phyloP scores from a whole-genome alignment of 495 filamentous ascomycete species.

The Penicillium atrosanguineum region DNA sequence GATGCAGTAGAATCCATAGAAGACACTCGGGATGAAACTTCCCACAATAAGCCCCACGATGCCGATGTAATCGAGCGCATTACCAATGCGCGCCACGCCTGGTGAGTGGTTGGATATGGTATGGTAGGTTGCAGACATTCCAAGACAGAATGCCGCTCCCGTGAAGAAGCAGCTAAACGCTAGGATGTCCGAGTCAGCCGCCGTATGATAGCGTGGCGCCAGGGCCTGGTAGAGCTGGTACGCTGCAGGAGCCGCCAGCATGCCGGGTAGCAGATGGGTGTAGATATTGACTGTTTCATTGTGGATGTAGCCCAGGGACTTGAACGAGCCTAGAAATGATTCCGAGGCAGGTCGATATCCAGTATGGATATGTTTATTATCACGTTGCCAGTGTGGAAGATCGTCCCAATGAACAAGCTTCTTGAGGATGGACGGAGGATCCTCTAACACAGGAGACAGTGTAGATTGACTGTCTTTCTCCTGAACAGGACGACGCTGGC shows the following conservation, averaged over 20 bases:
- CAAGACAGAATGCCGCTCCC: constrained; percentile 72
- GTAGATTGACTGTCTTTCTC: constrained; percentile 20
- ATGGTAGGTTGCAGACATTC: constrained; percentile 82
- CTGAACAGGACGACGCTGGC: constrained; percentile 36
- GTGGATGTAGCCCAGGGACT: constrained; percentile 72
- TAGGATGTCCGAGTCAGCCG: constrained; percentile 60
- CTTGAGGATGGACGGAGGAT: constrained; percentile 30
- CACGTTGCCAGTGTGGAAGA: constrained; percentile 66
- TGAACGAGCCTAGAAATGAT: constrained; percentile 62
- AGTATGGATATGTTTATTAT: constrained; percentile 72
- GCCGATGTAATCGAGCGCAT: constrained; percentile 84
- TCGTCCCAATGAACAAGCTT: constrained; percentile 60
- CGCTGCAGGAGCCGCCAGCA: constrained; percentile 38
- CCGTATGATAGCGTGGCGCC: constrained; percentile 64
- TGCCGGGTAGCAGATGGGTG: constrained; percentile 65
- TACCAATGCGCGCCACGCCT: constrained; percentile 57
- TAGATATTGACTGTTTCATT: constrained; percentile 97
- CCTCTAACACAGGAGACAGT: constrained; percentile 22
- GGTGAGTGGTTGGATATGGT: constrained; percentile 67
- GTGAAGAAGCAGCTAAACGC: constrained; percentile 78
- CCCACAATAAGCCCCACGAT: constrained; percentile 88
- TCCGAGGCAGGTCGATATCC: constrained; percentile 69
- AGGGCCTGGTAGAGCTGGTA: constrained; percentile 49
- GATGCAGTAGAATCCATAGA: constrained; percentile 79
- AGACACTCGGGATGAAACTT: constrained; percentile 80